A percentile compares a stretch with the other conserved stretches of the same genome.
phyloP scores from a whole-genome alignment of 768 basidiomycete species.

The Hemileccinum rubropunctum region DNA sequence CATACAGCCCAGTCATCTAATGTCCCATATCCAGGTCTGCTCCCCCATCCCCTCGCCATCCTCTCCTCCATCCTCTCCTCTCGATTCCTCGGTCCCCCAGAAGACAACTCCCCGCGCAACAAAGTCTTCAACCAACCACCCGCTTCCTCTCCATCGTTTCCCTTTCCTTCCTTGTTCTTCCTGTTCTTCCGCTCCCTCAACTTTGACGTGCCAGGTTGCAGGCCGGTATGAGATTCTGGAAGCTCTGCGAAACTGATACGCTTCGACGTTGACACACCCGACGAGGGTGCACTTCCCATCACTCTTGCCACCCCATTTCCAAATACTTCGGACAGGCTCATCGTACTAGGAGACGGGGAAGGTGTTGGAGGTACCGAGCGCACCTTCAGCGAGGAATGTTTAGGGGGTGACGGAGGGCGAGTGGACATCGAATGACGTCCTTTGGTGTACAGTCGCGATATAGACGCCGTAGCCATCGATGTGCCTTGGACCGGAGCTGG shows the following conservation, averaged over 20 bases:
- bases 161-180: constrained; percentile 35
- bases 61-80: constrained; percentile 55
- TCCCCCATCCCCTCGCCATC: constrained; percentile 48
- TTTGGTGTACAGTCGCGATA: constrained; percentile 75
- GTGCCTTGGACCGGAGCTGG: constrained; percentile 58
- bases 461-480: constrained; percentile 72
- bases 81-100: constrained; percentile 27
- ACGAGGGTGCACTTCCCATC: constrained; percentile 43
- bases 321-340: constrained; percentile 27
- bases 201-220: constrained; percentile 33
- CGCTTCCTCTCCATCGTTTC: constrained; percentile 26
- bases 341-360: constrained; percentile 33
- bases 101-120: constrained; percentile 19
- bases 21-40: constrained; percentile 37
- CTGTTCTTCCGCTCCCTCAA: constrained; percentile 31
- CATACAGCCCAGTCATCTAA: constrained; percentile 60
- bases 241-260: constrained; percentile 77
- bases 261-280: constrained; percentile 60
- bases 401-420: constrained; percentile 58
- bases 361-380: constrained; percentile 37
- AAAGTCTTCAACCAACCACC: constrained; percentile 25
- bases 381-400: constrained; percentile 45
- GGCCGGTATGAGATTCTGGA: constrained; percentile 60
- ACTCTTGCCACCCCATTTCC: constrained; percentile 28
- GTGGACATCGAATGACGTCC: constrained; percentile 58